Conservation (phyloP, 2,329 filamentous ascomycete genomes). For the Sporothrix inflata region DNA sequence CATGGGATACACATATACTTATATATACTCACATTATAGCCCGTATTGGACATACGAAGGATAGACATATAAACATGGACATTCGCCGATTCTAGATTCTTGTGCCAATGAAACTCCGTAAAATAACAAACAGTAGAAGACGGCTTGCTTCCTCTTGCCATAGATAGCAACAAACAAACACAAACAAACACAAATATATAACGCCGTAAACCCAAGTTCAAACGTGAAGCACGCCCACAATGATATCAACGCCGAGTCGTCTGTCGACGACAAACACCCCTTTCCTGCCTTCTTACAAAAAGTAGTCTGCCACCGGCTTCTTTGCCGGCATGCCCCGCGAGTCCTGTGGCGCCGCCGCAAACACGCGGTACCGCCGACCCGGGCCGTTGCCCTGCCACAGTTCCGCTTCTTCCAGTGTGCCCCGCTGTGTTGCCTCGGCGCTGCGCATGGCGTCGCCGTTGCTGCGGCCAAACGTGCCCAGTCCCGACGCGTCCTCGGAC, state of each 20-base stretch:
- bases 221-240: neutral
- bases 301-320: conserved; percentile 97
- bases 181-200: neutral
- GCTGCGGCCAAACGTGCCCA: conserved; percentile 69
- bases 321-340: conserved; percentile 97
- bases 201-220: neutral
- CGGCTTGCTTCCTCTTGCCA: neutral
- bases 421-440: conserved; percentile 43
- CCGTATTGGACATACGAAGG: neutral
- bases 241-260: neutral
- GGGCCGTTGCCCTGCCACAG: conserved; percentile 64
- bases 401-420: conserved; percentile 54
- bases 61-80: neutral
- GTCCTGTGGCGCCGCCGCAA: conserved; percentile 95
- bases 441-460: conserved; percentile 66
- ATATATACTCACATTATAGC: conserved; percentile 1
- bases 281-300: conserved; percentile 58
- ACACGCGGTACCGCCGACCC: conserved; percentile 88
- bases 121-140: neutral
- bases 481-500: conserved; percentile 80
- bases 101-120: neutral
- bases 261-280: neutral
- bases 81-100: neutral
- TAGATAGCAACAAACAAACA: conserved; percentile 5
- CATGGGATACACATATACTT: neutral